Evolutionary conservation across 2,329 filamentous ascomycete species (phyloP).

Genomic region (Fusarium keratoplasticum): DNA sequence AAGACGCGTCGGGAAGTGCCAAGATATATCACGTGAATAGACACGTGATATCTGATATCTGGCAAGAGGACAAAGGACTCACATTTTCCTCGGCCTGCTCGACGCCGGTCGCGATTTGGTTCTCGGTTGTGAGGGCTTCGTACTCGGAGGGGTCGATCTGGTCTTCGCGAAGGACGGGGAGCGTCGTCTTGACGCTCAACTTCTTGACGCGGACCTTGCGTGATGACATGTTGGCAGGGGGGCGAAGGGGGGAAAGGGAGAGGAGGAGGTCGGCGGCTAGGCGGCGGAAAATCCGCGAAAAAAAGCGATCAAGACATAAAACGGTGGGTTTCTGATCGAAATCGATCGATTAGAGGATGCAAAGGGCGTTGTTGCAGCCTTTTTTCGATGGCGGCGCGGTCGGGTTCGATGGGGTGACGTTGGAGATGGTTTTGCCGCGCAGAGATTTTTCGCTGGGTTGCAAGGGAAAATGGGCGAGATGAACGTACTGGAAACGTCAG

Average conservation of each 20-base stretch:
- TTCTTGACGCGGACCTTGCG: conserved; percentile 87
- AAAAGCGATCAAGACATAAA: conserved; percentile 74
- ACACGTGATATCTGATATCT: conserved; percentile 61
- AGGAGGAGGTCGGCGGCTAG: conserved; percentile 53
- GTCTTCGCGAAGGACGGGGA: conserved; percentile 88
- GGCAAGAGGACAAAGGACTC: conserved; percentile 61
- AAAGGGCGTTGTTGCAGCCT: conserved; percentile 60
- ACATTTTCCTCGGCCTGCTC: conserved; percentile 98
- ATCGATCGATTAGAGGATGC: conserved; percentile 63
- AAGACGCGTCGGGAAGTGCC: conserved; percentile 7
- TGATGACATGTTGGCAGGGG: conserved; percentile 67
- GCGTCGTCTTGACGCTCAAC: conserved; percentile 88
- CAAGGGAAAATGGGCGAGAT: conserved; percentile 42
- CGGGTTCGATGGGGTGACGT: conserved; percentile 66
- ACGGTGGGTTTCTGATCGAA: conserved; percentile 65
- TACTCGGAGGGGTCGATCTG: conserved; percentile 90
- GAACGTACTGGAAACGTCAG: conserved; percentile 19
- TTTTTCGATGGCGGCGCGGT: conserved; percentile 66
- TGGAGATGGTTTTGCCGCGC: conserved; percentile 66
- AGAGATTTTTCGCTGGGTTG: conserved; percentile 64
- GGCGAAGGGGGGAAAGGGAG: conserved; percentile 35
- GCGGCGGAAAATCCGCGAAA: conserved; percentile 70
- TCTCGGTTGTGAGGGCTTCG: conserved; percentile 84
- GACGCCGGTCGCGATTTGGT: conserved; percentile 94
- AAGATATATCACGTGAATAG: conserved; percentile 55